phyloP scores from a whole-genome alignment of 371 early-diverging fungal species.

The Actinomucor elegans region DNA sequence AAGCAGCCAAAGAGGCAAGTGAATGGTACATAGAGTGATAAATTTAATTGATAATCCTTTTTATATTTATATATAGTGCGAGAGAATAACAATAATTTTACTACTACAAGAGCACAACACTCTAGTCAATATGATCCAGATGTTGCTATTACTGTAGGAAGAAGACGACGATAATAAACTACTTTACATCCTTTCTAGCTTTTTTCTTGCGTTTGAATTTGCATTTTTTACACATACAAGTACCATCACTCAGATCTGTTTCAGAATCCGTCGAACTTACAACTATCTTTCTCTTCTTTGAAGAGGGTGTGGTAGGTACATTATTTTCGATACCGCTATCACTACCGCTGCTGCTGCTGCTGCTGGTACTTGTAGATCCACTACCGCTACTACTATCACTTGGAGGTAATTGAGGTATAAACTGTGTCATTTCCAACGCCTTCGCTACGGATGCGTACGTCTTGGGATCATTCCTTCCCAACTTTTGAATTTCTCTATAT shows the following conservation, averaged over 20 bases:
- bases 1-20: neutral
- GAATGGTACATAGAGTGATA: too few relatives aligned
- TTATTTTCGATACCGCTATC: slow-evolving; percentile 14
- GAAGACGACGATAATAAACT: neutral
- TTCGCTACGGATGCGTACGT: slow-evolving; percentile 45
- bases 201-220: slow-evolving; percentile 50
- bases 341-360: slow-evolving; percentile 30
- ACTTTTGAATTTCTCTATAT: slow-evolving; percentile 39
- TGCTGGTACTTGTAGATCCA: slow-evolving; percentile 36
- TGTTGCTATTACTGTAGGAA: neutral
- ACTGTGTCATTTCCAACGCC: slow-evolving; percentile 45
- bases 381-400: slow-evolving; percentile 46
- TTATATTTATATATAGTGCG: too few relatives aligned
- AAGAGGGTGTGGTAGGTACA: neutral
- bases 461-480: slow-evolving; percentile 37
- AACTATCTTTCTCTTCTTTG: slow-evolving; percentile 13
- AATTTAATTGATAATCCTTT: too few relatives aligned
- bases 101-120: too few relatives aligned
- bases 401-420: slow-evolving; percentile 60
- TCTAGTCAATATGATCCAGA: too few relatives aligned
- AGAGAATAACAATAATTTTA: too few relatives aligned
- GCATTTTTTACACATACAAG: slow-evolving; percentile 65
- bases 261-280: slow-evolving; percentile 59
- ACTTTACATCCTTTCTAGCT: neutral
- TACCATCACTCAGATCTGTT: slow-evolving; percentile 55